Evolutionary conservation across 495 filamentous ascomycete genomes (phyloP).

Genomic region (Bathelium albidoporum): DNA sequence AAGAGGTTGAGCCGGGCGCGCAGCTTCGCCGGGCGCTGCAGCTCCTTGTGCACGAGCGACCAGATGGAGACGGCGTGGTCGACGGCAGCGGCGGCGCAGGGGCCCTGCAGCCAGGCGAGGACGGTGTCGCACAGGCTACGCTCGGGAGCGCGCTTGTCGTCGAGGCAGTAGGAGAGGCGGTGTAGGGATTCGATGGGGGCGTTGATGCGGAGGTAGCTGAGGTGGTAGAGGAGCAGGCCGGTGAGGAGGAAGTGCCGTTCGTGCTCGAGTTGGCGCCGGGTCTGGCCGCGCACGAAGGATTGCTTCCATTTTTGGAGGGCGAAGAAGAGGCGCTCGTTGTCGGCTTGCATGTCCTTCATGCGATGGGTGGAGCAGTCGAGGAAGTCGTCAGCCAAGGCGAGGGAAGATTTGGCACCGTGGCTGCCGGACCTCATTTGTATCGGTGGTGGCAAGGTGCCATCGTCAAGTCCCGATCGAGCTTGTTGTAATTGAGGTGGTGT

Average conservation of each 20-base stretch:
- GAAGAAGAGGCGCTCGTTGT: constrained; percentile 1
- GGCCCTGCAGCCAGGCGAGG: not conserved
- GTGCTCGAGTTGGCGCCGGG: constrained; percentile 1
- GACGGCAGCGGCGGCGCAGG: not conserved
- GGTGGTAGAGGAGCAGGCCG: not conserved
- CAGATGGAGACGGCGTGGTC: constrained; percentile 2
- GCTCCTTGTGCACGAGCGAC: constrained; percentile 3
- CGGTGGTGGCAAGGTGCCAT: not conserved
- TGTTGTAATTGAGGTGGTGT: not conserved
- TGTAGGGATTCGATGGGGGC: not conserved
- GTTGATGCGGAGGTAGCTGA: constrained; percentile 2
- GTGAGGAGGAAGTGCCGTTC: not conserved
- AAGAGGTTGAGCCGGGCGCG: not conserved
- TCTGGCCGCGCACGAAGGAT: not conserved
- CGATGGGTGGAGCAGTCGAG: not conserved
- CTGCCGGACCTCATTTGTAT: not conserved
- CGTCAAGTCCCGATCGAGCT: not conserved
- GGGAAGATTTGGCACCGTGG: not conserved
- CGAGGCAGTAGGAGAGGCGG: not conserved
- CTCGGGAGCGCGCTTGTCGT: not conserved
- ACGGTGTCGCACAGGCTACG: not conserved
- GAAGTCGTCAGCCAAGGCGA: not conserved
- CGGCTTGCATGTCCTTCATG: not conserved
- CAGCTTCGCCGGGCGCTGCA: not conserved
- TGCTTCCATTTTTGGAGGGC: constrained; percentile 2